Evolutionary conservation across 148 eudicot genomes (phyloP), one percentile per base, ranked within the genome.

Genomic region (Nepenthes mirabilis): DNA sequence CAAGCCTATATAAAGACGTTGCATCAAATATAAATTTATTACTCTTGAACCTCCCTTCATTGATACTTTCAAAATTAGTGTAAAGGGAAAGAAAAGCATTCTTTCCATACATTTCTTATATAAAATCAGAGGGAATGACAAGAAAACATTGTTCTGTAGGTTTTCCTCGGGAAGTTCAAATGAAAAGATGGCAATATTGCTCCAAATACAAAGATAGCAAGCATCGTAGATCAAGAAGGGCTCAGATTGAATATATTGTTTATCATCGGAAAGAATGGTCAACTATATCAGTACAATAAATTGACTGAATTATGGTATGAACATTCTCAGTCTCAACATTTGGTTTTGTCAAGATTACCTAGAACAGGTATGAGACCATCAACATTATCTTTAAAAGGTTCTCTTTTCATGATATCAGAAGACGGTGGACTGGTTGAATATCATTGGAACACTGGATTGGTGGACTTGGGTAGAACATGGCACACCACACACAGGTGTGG

Each of bases 401-500:
- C 97, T 36, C 71, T 90, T n/a, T 90, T 86, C 70, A 79, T 90
- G 86, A 72, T 84, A 34, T 80, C 86, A 12, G 84, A 70, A 60
- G 78, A 80, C 14, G 95, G 97, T 59, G 83, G 80, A 33, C 74
- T 90, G 12, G 83, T 90, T 50, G 97, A 90, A 65, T 84, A 90
- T 70, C 78, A 75, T 11, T 90, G 95, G 95, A 80, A 77, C 48
- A 56, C 77, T 59, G n/a, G 86, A 82, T 34, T 91, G 95, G 12
- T 90, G 95, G 97, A 52, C 70, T 57, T 90, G 95, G 97, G 65
- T 84, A 47, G 97, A 90, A 52, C 97, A 90, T 37, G 97, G 97
- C 47, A 76, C 80, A 10, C 95, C 97, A 3, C 49, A 64, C 65
- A 76, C 45, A 36, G 70, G 68, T 36, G 83, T 86, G 70, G 75